Evolutionary conservation across 768 basidiomycete species (phyloP).

Genomic region (Boletus sensibilis): DNA sequence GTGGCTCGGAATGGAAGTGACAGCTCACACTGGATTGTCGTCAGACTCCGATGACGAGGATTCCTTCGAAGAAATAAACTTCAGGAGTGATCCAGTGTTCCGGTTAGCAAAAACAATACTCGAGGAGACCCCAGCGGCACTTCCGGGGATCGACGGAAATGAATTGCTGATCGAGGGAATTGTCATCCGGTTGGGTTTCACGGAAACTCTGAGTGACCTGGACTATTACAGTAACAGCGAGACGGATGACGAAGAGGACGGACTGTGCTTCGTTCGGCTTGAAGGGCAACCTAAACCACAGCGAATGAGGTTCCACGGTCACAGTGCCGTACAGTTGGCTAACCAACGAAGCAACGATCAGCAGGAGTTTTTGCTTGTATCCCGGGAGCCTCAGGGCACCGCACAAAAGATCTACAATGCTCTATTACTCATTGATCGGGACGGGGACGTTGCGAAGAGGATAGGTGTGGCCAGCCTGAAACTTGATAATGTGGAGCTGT

Average conservation of each 20-base stretch:
- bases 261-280: background rate
- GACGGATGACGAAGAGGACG: background rate
- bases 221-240: background rate
- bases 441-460: slow-evolving; percentile 1
- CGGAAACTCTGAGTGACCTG: background rate
- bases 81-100: background rate
- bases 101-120: background rate
- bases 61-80: background rate
- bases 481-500: background rate
- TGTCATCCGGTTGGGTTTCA: background rate
- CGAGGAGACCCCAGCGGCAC: background rate
- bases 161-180: slow-evolving; percentile 12
- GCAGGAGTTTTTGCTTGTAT: slow-evolving; percentile 6
- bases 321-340: background rate
- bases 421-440: background rate
- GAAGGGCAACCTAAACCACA: background rate
- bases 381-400: background rate
- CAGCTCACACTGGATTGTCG: background rate
- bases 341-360: background rate
- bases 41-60: background rate
- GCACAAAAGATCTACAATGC: background rate
- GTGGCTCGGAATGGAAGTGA: background rate
- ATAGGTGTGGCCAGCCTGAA: slow-evolving; percentile 1
- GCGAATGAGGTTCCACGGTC: background rate
- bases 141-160: background rate